A percentile compares a stretch with the other conserved stretches of the same genome.
Conservation (phyloP, 2,329 filamentous ascomycete genomes). For the Aspergillus sp. region DNA sequence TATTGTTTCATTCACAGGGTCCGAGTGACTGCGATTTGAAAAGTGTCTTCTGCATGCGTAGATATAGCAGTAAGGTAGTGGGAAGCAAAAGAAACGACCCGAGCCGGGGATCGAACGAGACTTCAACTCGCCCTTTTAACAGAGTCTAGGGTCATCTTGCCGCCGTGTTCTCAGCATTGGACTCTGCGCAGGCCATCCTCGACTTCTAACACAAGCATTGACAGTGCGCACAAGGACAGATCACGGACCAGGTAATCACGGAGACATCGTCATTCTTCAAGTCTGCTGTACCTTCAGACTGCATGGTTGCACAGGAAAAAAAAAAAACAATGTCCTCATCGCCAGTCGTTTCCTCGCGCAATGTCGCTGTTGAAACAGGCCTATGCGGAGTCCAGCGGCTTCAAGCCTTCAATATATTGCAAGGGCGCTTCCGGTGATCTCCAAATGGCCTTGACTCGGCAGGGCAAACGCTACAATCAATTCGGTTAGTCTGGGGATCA, state of each 20-base stretch:
- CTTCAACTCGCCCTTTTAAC: too few relatives aligned
- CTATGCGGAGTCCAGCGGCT: background rate
- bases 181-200: too few relatives aligned
- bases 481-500: background rate
- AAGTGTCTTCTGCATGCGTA: too few relatives aligned
- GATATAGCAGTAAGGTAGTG: background rate
- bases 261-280: background rate
- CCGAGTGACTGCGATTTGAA: too few relatives aligned
- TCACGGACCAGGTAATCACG: background rate
- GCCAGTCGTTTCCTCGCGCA: conserved; percentile 5
- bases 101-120: conserved; percentile 18
- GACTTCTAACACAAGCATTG: background rate
- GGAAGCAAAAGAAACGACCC: conserved; percentile 16
- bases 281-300: background rate
- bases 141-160: too few relatives aligned
- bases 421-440: conserved; percentile 6
- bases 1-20: too few relatives aligned
- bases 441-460: background rate
- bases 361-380: conserved; percentile 3
- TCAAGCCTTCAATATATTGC: conserved; percentile 7
- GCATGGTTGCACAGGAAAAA: background rate
- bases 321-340: background rate
- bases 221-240: background rate
- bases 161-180: too few relatives aligned
- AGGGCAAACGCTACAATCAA: background rate